These are phyloP conservation scores for Irpex sp. DNA, from an alignment of 1,284 basidiomycete genomes.

Conservation along the genomic window DNA sequence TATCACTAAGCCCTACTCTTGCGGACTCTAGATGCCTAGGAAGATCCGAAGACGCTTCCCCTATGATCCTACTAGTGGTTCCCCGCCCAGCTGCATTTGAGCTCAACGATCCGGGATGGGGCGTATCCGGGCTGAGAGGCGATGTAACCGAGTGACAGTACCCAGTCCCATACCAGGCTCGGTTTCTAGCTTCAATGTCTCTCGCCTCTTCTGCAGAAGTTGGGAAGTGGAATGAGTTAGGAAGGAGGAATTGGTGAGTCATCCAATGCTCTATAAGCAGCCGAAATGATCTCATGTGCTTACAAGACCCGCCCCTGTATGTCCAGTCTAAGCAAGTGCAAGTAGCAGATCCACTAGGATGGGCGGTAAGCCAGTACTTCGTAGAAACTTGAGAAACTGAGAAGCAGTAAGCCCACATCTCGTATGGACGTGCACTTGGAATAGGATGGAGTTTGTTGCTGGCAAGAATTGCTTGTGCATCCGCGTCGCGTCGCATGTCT, in stretches of 20 bases:
- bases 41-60: too few species aligned
- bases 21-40: not conserved
- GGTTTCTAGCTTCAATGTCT: not conserved
- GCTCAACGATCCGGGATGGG: too few species aligned
- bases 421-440: not conserved
- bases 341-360: not conserved
- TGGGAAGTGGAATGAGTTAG: not conserved
- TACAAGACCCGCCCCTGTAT: constrained; percentile 24
- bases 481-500: not conserved
- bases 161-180: not conserved
- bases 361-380: not conserved
- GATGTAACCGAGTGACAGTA: too few species aligned
- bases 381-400: not conserved
- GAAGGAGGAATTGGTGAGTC: not conserved
- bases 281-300: constrained; percentile 23
- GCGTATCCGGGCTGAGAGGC: too few species aligned
- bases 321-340: constrained; percentile 25
- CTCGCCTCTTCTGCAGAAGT: not conserved
- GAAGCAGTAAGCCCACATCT: not conserved
- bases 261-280: not conserved
- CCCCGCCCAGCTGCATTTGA: too few species aligned
- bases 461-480: not conserved
- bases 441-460: not conserved
- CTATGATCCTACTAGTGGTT: too few species aligned
- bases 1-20: too few species aligned